Conservation (phyloP, 352 stramenopile species). For the Pythium chondricola region DNA sequence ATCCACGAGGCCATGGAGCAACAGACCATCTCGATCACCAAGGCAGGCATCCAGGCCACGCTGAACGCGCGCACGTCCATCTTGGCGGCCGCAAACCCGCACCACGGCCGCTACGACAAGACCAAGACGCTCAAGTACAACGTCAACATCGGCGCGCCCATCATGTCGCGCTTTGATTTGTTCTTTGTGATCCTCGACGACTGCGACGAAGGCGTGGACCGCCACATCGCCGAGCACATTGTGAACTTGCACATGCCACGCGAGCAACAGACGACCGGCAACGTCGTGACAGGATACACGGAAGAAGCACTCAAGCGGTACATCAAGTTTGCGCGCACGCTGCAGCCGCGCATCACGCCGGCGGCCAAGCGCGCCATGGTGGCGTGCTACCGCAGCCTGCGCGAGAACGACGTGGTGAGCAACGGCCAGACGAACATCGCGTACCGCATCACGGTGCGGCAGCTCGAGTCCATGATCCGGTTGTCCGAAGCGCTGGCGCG, state of each 20-base stretch:
- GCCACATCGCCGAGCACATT: constrained; percentile 96
- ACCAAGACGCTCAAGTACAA: constrained; percentile 89
- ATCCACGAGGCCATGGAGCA: constrained; percentile 99
- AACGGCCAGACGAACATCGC: constrained; percentile 93
- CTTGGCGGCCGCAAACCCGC: constrained; percentile 98
- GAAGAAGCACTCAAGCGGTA: constrained; percentile 94
- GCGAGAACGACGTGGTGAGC: constrained; percentile 93
- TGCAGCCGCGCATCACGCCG: constrained; percentile 61
- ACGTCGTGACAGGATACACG: constrained; percentile 38
- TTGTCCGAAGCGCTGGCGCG: constrained; percentile 95
- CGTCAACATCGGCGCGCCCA: constrained; percentile 91
- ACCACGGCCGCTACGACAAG: constrained; percentile 93
- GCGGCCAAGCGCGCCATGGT: constrained; percentile 91
- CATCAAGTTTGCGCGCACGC: constrained; percentile 85
- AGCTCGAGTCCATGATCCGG: constrained; percentile 98
- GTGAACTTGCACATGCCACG: constrained; percentile 92
- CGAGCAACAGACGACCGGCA: constrained; percentile 33
- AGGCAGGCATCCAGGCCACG: constrained; percentile 98
- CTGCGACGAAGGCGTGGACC: constrained; percentile 93
- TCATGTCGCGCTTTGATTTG: constrained; percentile 99
- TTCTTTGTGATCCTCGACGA: constrained; percentile 99
- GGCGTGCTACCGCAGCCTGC: constrained; percentile 95
- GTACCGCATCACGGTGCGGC: constrained; percentile 98
- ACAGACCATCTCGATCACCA: constrained; percentile 98
- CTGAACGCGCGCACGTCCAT: constrained; percentile 99